Percentiles rank a stretch among this genome's conserved stretches.
Evolutionary conservation across 176 grass and related monocot genomes (phyloP).

Genomic region (Carex pumila): DNA sequence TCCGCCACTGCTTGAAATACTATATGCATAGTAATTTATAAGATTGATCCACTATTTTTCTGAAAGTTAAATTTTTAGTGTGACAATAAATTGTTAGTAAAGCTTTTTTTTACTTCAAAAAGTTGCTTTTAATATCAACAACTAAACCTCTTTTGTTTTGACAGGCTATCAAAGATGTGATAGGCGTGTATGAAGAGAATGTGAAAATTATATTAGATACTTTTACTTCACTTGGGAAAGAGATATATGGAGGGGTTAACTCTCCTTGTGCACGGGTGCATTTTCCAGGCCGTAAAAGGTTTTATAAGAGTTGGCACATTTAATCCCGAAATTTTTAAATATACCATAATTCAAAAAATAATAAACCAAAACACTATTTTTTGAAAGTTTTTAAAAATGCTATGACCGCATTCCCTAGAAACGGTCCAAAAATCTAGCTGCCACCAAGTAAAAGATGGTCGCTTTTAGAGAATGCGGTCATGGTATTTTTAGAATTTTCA

Average conservation of each 20-base stretch:
- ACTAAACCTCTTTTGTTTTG: background rate
- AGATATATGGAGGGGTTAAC: slow-evolving; percentile 74
- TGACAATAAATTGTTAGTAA: background rate
- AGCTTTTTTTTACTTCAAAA: background rate
- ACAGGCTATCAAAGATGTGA: slow-evolving; percentile 42
- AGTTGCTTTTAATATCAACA: background rate
- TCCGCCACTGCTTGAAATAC: background rate
- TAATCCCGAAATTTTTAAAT: slow-evolving; percentile 11
- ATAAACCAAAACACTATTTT: too few relatives aligned
- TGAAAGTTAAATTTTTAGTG: background rate
- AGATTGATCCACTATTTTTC: background rate
- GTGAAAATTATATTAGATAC: slow-evolving; percentile 52
- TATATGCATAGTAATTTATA: background rate
- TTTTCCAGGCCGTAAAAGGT: slow-evolving; percentile 64
- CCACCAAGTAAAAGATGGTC: too few relatives aligned
- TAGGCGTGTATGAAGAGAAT: slow-evolving; percentile 68
- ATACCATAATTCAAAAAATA: too few relatives aligned
- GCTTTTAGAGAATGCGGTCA: too few relatives aligned
- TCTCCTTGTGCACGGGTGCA: slow-evolving; percentile 88
- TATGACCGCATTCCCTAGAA: too few relatives aligned
- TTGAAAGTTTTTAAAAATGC: too few relatives aligned
- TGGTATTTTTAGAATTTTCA: too few relatives aligned
- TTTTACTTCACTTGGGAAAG: slow-evolving; percentile 56
- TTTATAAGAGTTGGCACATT: slow-evolving; percentile 86
- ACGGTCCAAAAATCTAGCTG: too few relatives aligned